Evolutionary conservation across 768 basidiomycete genomes (phyloP).

Genomic region (Phaffia tasmanica): DNA sequence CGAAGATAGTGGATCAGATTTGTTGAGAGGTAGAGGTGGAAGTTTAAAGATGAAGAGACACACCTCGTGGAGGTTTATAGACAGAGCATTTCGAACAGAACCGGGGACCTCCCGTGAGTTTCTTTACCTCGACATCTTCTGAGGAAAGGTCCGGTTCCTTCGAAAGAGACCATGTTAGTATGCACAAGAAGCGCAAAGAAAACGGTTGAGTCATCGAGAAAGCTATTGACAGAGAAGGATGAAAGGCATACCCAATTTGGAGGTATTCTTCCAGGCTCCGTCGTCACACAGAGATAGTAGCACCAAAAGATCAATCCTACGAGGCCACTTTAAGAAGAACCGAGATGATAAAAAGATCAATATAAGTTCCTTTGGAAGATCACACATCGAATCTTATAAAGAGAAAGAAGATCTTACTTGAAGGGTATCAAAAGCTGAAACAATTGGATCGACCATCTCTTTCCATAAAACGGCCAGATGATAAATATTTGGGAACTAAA

Average conservation of each 20-base stretch:
- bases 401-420: slow-evolving; percentile 54
- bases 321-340: slow-evolving; percentile 47
- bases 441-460: slow-evolving; percentile 60
- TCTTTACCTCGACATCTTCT: slow-evolving; percentile 83
- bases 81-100: slow-evolving; percentile 75
- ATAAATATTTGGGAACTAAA: slow-evolving; percentile 82
- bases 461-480: slow-evolving; percentile 86
- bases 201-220: background rate
- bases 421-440: slow-evolving; percentile 69
- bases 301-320: slow-evolving; percentile 74
- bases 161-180: background rate
- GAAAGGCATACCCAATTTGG: slow-evolving; percentile 41
- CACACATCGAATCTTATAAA: background rate
- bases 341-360: slow-evolving; percentile 22
- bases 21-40: slow-evolving; percentile 23
- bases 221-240: too few species aligned
- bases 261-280: slow-evolving; percentile 78
- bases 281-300: slow-evolving; percentile 69
- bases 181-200: background rate
- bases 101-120: slow-evolving; percentile 65
- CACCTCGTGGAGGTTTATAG: slow-evolving; percentile 65
- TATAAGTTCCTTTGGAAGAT: too few species aligned
- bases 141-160: slow-evolving; percentile 63
- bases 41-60: slow-evolving; percentile 16
- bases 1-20: background rate